These are phyloP conservation scores for Phalaenopsis equestris DNA, from an alignment of 106 monocot genomes.

Conservation along the genomic window DNA sequence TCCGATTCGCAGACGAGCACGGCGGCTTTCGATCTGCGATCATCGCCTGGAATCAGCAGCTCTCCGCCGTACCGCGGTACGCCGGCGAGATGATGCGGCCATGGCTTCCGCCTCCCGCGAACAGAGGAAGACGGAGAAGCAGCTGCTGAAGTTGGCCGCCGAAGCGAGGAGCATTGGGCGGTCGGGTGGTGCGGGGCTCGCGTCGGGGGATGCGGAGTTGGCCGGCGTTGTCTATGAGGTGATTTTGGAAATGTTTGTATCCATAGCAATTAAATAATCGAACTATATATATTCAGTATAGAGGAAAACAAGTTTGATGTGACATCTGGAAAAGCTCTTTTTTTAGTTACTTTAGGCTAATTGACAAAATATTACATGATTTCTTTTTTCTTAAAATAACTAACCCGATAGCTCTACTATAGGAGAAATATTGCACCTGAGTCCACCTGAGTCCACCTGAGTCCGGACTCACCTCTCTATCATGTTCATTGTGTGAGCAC, in stretches of 20 bases:
- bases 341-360: too few species aligned
- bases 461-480: too few species aligned
- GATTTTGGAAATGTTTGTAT: not conserved
- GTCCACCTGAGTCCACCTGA: too few species aligned
- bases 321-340: too few species aligned
- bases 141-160: constrained; percentile 28
- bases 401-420: too few species aligned
- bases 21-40: constrained; percentile 38
- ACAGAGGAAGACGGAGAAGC: constrained; percentile 46
- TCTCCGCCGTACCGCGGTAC: constrained; percentile 31
- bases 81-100: constrained; percentile 29
- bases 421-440: too few species aligned
- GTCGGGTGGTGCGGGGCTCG: not conserved
- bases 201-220: constrained; percentile 19
- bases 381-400: too few species aligned
- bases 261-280: too few species aligned
- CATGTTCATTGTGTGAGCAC: too few species aligned
- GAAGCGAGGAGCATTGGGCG: constrained; percentile 11
- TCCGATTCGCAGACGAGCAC: constrained; percentile 53
- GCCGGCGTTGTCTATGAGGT: constrained; percentile 32
- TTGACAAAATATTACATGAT: too few species aligned
- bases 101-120: constrained; percentile 27
- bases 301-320: too few species aligned
- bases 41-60: constrained; percentile 19
- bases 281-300: too few species aligned